Evolutionary conservation across 306 rosid species (phyloP), one percentile per base, ranked within the genome.

Genomic region (Ormosia emarginata): DNA sequence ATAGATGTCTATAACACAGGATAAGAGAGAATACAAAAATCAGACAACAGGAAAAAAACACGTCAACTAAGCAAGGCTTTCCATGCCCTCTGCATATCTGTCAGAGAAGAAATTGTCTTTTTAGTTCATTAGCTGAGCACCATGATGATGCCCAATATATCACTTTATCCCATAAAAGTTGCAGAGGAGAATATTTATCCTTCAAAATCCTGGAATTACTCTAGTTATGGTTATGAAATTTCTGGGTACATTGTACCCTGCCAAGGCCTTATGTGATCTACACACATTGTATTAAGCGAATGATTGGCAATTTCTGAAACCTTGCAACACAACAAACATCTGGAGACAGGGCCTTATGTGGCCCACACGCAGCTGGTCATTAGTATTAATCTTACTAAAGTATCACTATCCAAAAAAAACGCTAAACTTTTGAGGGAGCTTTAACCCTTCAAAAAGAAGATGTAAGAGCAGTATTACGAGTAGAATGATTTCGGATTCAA

Each of bases 11-110:
- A 47, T 47, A 9, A 58, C 47, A 24, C 58, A 24, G 49, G 18
- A 61, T 77, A 62, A 15, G 65, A 70, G 59, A 40, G n/a, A 70
- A 52, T 57, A 44, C 14, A 37, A 77, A 82, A 69, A 52, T 29
- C 24, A 32, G 41, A 39, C 53, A 64, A 81, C 34, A 41, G 46
- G 41, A 37, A 58, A 66, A 55, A 56, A 57, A 58, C 78, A 69
- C 57, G 49, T 50, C 30, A 68, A 74, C 52, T 40, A 57, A 76
- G 49, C 39, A 58, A 58, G 47, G 36, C 67, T 59, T 47, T 37
- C 18, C 18, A 59, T 58, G 70, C 83, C 47, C 53, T 50, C 53
- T 79, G 47, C 72, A 43, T 57, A 56, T 66, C 40, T 55, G 11
- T 66, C 44, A 12, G 41, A 12, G 40, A 53, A 55, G 44, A 40